Evolutionary conservation across 805 yeast genomes (phyloP).

Genomic region (Wickerhamomyces queroliae): DNA sequence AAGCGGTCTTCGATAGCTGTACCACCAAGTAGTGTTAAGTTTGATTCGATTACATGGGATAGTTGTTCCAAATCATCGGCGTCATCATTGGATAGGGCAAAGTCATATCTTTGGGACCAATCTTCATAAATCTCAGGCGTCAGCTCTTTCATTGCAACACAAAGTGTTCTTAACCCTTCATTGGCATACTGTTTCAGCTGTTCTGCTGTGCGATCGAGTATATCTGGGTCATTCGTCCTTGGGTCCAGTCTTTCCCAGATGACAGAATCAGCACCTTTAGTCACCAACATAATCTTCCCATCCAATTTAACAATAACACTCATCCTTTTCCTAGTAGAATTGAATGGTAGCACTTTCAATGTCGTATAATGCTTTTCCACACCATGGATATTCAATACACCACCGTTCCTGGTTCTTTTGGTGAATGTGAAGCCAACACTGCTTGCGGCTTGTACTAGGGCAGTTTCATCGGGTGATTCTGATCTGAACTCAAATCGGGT

Average conservation of each 20-base stretch:
- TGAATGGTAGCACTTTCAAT: slow-evolving; percentile 64
- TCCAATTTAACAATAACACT: slow-evolving; percentile 66
- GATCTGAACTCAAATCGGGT: slow-evolving; percentile 56
- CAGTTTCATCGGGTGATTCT: slow-evolving; percentile 88
- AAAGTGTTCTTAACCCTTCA: slow-evolving; percentile 76
- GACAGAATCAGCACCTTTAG: slow-evolving; percentile 83
- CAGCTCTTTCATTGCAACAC: slow-evolving; percentile 67
- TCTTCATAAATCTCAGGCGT: slow-evolving; percentile 52
- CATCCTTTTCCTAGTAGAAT: slow-evolving; percentile 84
- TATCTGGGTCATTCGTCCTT: slow-evolving; percentile 33
- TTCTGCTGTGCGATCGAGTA: slow-evolving; percentile 58
- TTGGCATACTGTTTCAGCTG: slow-evolving; percentile 75
- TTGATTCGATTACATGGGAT: slow-evolving; percentile 65
- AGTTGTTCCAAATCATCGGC: slow-evolving; percentile 69
- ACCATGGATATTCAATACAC: slow-evolving; percentile 63
- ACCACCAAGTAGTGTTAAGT: slow-evolving; percentile 65
- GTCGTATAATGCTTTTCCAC: slow-evolving; percentile 62
- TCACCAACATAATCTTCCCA: slow-evolving; percentile 55
- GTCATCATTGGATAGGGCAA: slow-evolving; percentile 56
- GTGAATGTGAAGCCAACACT: slow-evolving; percentile 66
- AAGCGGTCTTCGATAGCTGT: slow-evolving; percentile 83
- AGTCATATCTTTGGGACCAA: slow-evolving; percentile 59
- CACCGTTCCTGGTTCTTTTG: slow-evolving; percentile 64
- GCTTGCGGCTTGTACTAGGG: slow-evolving; percentile 75
- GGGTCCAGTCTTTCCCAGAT: slow-evolving; percentile 58